phyloP scores from a whole-genome alignment of 192 early-diverging fungal genomes.

The Funneliformis mosseae region DNA sequence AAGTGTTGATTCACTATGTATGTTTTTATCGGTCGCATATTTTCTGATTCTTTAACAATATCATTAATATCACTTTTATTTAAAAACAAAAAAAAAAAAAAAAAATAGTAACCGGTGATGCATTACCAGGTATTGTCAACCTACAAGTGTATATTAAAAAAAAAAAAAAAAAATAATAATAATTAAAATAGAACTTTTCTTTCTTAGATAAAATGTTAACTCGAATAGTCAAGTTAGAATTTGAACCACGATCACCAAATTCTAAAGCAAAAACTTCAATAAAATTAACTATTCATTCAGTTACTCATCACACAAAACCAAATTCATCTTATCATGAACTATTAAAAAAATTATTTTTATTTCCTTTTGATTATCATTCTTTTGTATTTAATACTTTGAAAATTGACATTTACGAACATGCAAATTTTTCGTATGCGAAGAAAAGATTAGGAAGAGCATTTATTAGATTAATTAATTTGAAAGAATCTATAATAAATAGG shows the following conservation, averaged over 20 bases:
- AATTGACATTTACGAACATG: constrained; percentile 24
- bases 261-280: constrained; percentile 13
- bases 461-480: constrained; percentile 9
- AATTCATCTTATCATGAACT: constrained; percentile 12
- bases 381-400: constrained; percentile 24
- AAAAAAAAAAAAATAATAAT: background rate
- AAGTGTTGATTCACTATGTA: background rate
- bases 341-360: background rate
- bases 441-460: constrained; percentile 5
- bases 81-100: no score
- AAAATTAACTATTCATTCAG: background rate
- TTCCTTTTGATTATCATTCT: constrained; percentile 33
- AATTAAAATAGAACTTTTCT: no score
- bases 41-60: background rate
- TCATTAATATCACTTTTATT: background rate
- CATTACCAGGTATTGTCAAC: constrained; percentile 12
- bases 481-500: background rate
- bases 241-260: background rate
- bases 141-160: background rate
- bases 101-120: background rate
- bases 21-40: background rate
- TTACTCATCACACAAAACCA: constrained; percentile 17
- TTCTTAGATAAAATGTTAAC: constrained; percentile 20
- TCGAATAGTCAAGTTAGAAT: background rate
- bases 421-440: constrained; percentile 5